Conservation (phyloP, 2,329 filamentous ascomycete species). For the Stagonosporopsis rhizophila region DNA sequence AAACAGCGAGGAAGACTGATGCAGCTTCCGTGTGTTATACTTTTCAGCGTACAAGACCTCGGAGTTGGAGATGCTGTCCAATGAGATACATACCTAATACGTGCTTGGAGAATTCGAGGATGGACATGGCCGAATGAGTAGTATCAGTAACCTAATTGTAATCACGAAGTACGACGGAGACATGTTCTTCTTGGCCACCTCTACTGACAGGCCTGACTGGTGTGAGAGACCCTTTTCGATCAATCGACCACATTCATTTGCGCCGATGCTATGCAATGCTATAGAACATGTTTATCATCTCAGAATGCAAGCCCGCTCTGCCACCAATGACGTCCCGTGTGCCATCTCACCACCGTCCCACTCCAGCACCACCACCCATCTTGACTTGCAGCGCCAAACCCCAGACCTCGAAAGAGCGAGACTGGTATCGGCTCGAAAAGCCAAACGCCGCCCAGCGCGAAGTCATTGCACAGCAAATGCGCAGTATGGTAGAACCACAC, state of each 20-base stretch:
- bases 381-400: slow-evolving; percentile 63
- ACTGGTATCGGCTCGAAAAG: slow-evolving; percentile 82
- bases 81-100: background rate
- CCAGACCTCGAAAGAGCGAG: slow-evolving; percentile 71
- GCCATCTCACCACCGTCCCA: slow-evolving; percentile 62
- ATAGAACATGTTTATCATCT: background rate
- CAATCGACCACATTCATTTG: background rate
- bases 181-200: background rate
- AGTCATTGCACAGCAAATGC: slow-evolving; percentile 74
- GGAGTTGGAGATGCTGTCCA: background rate
- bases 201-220: background rate
- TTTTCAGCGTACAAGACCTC: background rate
- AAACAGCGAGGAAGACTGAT: background rate
- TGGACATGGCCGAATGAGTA: background rate
- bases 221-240: background rate
- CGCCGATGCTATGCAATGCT: slow-evolving; percentile 1
- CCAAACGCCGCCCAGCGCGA: slow-evolving; percentile 77
- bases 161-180: background rate
- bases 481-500: slow-evolving; percentile 74
- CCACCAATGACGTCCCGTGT: slow-evolving; percentile 70
- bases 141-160: background rate
- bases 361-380: slow-evolving; percentile 75
- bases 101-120: background rate
- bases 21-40: background rate
- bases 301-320: slow-evolving; percentile 59